Base-by-base conservation (phyloP, 345 rosid genomes). In the Syzygium aqueum region DNA sequence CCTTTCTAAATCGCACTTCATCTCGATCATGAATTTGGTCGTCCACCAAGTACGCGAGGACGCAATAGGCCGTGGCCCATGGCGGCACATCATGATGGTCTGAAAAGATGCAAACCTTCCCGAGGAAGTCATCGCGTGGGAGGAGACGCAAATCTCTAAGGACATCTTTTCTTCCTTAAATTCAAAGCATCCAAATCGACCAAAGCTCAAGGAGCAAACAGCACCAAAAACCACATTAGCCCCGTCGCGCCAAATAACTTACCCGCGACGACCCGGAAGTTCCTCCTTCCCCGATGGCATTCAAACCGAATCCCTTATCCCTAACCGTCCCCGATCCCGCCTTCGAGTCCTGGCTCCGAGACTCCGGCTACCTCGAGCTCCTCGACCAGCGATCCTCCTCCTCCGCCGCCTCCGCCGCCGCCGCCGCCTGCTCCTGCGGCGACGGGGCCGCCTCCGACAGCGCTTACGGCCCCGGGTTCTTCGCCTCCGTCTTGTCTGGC, bases 291-390 rank as follows among this genome's bases (percentile, higher is more conserved):
- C 63, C 51, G 84, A 93, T 90, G 90, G 92, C 88, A 2, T 95
- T 95, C 89, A 28, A 90, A 27, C 40, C 94, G 17, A 91, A 94
- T 86, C 99, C 98, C 21, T 90, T 96, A 28, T 94, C 99, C 25
- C 93, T 95, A 7, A 93, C 93, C 93, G 94, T 95, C 5, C 95
- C 98, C 0, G 98, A 97, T 89, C 91, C 96, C 11, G 93, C 95
- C 83, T 94, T 97, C 93, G 98, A 97, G 83, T 92, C 98, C 50
- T 97, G 99, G 96, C 96, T 92, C 88, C 98, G 99, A 5, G 99
- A 96, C 89, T 94, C 98, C 90, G 99, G 99, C 94, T 95, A 96
- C 92, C 98, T 97, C 80, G 97, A 97, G 90, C 84, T 97, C 85
- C 92, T 95, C 88, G 96, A 96, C 93, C 93, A 94, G 49, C 94